Conservation (phyloP, 2,329 filamentous ascomycete species). For the Berkeleyomyces basicola region DNA sequence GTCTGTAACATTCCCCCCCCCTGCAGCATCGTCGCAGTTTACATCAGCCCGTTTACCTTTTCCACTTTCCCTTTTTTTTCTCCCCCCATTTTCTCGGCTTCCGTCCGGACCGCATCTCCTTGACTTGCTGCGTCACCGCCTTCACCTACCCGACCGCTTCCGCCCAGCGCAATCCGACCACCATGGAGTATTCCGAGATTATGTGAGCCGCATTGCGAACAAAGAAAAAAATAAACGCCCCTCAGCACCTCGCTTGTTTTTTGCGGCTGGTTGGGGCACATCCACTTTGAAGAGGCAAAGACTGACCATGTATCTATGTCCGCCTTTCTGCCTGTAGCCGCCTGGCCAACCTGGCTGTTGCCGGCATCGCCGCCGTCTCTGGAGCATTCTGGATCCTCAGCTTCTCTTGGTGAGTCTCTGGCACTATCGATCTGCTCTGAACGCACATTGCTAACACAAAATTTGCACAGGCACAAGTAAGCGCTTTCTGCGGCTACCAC, state of each 20-base stretch:
- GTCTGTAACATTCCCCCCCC: too few relatives aligned
- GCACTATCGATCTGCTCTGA: too few relatives aligned
- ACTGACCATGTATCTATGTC: constrained; percentile 11
- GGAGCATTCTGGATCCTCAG: constrained; percentile 59
- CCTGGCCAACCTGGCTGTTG: constrained; percentile 82
- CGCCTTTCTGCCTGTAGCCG: constrained; percentile 40
- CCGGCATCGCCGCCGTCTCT: constrained; percentile 72
- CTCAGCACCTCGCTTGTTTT: too few relatives aligned
- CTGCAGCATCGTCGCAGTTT: too few relatives aligned
- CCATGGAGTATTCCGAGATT: constrained; percentile 82
- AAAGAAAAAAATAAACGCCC: not conserved
- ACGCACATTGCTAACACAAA: not conserved
- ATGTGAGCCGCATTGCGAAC: constrained; percentile 48
- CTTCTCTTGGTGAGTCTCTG: constrained; percentile 36
- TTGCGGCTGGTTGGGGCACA: too few relatives aligned
- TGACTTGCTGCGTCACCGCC: not conserved
- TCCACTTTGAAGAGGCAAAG: not conserved
- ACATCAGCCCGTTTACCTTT: too few relatives aligned
- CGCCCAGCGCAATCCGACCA: constrained; percentile 16
- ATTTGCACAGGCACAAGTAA: constrained; percentile 9
- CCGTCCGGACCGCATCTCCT: too few relatives aligned
- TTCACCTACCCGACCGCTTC: not conserved
- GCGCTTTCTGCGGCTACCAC: not conserved
- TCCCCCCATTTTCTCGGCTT: too few relatives aligned
- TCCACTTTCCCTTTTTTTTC: too few relatives aligned